Evolutionary conservation across 2,329 filamentous ascomycete species (phyloP).

Genomic region (Graphilbum fragrans): DNA sequence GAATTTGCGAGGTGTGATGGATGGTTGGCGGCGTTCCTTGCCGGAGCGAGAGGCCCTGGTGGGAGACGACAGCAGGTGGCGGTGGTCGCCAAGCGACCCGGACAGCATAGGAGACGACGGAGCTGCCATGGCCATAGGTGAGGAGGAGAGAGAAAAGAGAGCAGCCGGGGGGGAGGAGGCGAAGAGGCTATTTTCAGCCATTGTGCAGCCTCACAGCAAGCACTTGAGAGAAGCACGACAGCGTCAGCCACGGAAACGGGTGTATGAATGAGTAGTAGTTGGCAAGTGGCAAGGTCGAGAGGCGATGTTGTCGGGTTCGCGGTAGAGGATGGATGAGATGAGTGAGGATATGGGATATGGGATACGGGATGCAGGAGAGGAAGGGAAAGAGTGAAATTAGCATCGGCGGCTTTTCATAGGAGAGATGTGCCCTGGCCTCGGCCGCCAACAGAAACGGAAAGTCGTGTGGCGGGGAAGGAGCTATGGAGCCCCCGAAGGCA

Average conservation of each 20-base stretch:
- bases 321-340: too few species aligned
- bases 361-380: too few species aligned
- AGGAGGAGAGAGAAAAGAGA: background rate
- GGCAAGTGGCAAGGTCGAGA: too few species aligned
- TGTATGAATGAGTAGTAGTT: too few species aligned
- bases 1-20: conserved; percentile 43
- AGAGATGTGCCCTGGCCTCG: too few species aligned
- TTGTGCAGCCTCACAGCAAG: conserved; percentile 5
- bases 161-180: background rate
- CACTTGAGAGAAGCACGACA: too few species aligned
- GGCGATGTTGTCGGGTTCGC: too few species aligned
- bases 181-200: conserved; percentile 10
- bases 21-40: conserved; percentile 37
- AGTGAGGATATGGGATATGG: too few species aligned
- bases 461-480: conserved; percentile 12
- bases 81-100: background rate
- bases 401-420: conserved; percentile 1
- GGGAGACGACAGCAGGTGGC: conserved; percentile 13
- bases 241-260: too few species aligned
- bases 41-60: conserved; percentile 12
- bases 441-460: conserved; percentile 3
- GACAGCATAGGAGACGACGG: background rate
- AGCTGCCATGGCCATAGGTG: background rate
- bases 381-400: background rate
- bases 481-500: conserved; percentile 7